phyloP scores from a whole-genome alignment of 1,284 basidiomycete species.

The Stereum hirsutum region DNA sequence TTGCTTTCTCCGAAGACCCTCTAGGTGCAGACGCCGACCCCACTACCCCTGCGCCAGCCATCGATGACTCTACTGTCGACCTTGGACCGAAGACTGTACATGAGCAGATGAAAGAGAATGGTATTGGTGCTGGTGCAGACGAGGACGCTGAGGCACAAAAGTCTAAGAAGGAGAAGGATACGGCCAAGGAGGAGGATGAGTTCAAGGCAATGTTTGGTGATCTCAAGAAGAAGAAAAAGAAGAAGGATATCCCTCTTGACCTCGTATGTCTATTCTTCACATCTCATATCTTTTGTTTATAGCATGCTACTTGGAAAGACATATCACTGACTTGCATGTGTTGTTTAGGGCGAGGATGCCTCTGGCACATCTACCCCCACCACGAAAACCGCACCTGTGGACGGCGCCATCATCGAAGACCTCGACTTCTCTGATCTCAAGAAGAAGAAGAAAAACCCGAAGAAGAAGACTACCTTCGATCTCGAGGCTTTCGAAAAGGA shows the following conservation, averaged over 20 bases:
- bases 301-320: neutral
- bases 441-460: conserved; percentile 76
- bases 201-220: conserved; percentile 81
- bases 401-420: conserved; percentile 43
- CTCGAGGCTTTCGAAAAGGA: conserved; percentile 90
- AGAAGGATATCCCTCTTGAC: conserved; percentile 82
- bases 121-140: conserved; percentile 24
- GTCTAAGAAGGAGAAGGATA: conserved; percentile 23
- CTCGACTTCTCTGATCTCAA: conserved; percentile 81
- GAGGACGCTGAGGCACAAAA: conserved; percentile 17
- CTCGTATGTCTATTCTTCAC: conserved; percentile 44
- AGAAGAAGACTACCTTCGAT: conserved; percentile 68
- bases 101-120: conserved; percentile 57
- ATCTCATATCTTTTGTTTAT: too few relatives aligned
- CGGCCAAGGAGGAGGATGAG: conserved; percentile 61
- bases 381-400: conserved; percentile 28
- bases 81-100: conserved; percentile 66
- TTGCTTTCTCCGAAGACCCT: conserved; percentile 77
- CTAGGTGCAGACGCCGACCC: conserved; percentile 78
- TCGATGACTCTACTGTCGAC: conserved; percentile 65
- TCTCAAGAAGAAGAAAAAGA: conserved; percentile 89
- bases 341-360: conserved; percentile 44
- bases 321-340: neutral
- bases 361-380: conserved; percentile 57
- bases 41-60: conserved; percentile 59